Percentiles rank a stretch among this genome's conserved stretches.
These are phyloP conservation scores for Talaromyces wortmannii DNA, from an alignment of 495 filamentous ascomycete species.

Conservation along the genomic window DNA sequence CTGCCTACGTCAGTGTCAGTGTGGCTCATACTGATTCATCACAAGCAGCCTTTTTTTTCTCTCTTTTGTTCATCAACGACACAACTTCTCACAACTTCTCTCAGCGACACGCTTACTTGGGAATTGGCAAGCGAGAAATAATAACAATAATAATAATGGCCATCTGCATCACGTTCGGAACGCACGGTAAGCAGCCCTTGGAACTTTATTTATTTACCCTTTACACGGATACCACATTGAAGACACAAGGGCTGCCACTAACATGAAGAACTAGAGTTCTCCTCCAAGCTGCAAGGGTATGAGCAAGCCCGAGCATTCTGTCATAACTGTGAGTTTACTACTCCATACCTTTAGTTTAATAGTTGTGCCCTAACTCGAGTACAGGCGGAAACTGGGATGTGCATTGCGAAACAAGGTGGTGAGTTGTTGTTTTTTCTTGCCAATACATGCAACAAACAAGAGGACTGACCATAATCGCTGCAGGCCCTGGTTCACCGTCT, in stretches of 20 bases:
- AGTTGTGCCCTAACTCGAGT: not conserved
- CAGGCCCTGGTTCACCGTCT: constrained; percentile 49
- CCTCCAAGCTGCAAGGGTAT: constrained; percentile 45
- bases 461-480: not conserved
- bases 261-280: constrained; percentile 32
- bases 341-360: not conserved
- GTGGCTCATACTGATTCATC: no score
- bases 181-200: constrained; percentile 33
- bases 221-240: not conserved
- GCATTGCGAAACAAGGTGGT: constrained; percentile 46
- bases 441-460: not conserved
- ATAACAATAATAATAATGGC: constrained; percentile 34
- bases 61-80: no score
- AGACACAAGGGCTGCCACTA: no score
- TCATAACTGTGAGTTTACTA: constrained; percentile 38
- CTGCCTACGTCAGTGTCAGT: no score
- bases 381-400: constrained; percentile 45
- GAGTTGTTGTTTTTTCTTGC: constrained; percentile 7
- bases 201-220: not conserved
- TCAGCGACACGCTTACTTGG: not conserved
- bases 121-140: not conserved
- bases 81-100: not conserved
- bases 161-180: constrained; percentile 51
- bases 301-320: constrained; percentile 48
- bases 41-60: no score